Conservation (phyloP, 169 alveolate species). For the Plasmodium gonderi region DNA sequence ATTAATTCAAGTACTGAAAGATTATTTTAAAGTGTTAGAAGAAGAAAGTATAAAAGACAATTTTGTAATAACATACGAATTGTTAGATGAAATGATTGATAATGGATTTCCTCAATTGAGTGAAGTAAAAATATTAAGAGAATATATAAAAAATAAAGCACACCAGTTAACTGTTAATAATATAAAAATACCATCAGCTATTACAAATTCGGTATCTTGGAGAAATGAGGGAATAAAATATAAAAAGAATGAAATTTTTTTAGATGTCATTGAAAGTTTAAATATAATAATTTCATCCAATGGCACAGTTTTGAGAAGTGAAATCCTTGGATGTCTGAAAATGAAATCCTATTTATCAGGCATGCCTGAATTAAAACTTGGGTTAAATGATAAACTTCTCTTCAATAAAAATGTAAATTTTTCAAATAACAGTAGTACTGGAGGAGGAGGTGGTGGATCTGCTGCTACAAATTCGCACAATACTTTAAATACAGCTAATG, state of each 20-base stretch:
- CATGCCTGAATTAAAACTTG: conserved; percentile 99
- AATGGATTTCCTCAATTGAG: conserved; percentile 99
- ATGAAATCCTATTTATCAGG: conserved; percentile 98
- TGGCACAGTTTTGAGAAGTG: conserved; percentile 96
- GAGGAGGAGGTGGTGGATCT: no score
- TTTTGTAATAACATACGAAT: conserved; percentile 98
- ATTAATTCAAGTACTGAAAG: conserved; percentile 90
- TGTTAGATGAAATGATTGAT: conserved; percentile 99
- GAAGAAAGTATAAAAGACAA: conserved; percentile 99
- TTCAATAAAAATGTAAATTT: conserved; percentile 80
- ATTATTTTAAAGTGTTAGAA: conserved; percentile 96
- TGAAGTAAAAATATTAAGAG: conserved; percentile 84
- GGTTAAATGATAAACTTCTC: conserved; percentile 96
- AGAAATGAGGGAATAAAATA: conserved; percentile 98
- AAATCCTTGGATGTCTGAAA: conserved; percentile 96
- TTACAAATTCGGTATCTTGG: conserved; percentile 95
- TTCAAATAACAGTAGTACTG: conserved; percentile 19
- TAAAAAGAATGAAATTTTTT: conserved; percentile 98
- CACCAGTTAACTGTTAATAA: conserved; percentile 84
- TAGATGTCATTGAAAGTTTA: conserved; percentile 98
- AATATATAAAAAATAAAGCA: conserved; percentile 90
- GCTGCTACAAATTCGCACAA: no score
- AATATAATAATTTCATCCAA: conserved; percentile 90
- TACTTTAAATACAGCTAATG: background rate
- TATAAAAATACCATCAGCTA: conserved; percentile 93